Evolutionary conservation across 768 basidiomycete genomes (phyloP), one percentile per base, ranked within the genome.

Genomic region (Pholiota molesta): DNA sequence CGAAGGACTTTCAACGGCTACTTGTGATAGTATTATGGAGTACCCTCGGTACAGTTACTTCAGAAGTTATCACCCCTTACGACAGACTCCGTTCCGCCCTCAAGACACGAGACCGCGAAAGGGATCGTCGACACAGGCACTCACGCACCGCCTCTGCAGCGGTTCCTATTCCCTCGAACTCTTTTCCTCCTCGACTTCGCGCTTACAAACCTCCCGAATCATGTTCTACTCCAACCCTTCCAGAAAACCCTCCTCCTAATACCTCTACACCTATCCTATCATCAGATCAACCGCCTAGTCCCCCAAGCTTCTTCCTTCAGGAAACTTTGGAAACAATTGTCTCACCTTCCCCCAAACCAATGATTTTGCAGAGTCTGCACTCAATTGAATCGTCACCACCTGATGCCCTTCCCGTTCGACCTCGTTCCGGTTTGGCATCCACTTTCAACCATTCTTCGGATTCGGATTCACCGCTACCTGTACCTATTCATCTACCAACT

Each of bases 301-400:
- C 78, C 14, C 78, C 78, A 16, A 79, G 77, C 58, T 73, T 76
- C 66, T 80, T 78, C 62, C 71, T 78, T 7, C 72, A 77, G 42
- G 75, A 71, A 57, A 70, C 74, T 1, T 53, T 67, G 44, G 75
- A 71, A 57, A 70, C 74, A 1, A 55, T 67, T 21, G 52, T 66
- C 37, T 68, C 71, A 28, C 69, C 68, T 13, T 71, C 77, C 40
- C 73, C 78, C 8, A 68, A 71, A 57, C 71, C 73, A n/a, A 65
- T 70, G 14, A 72, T 73, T 42, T 62, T 74, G n/a, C 67, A 68
- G 54, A 60, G 64, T n/a, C 61, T 66, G 16, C 64, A 55, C 4
- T 59, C 62, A 52, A 54, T 49, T n/a, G 69, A 61, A 33, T 58
- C 64, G 44, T 65, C 69, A 21, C 55, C 57, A 13, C 61, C 61